Conservation (phyloP, 2,329 filamentous ascomycete species). For the Alternaria panax region DNA sequence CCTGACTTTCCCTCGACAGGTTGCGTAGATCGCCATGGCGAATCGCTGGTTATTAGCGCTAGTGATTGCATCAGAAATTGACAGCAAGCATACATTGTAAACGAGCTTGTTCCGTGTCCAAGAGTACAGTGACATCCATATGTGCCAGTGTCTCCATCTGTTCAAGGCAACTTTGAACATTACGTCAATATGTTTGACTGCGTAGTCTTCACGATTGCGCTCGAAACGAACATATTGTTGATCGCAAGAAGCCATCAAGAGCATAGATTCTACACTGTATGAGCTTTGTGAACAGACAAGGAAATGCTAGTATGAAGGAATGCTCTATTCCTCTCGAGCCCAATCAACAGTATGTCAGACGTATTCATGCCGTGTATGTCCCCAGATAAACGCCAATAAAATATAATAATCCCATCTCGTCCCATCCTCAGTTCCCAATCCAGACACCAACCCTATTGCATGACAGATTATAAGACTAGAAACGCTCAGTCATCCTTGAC, state of each 20-base stretch:
- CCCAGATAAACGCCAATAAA: neutral
- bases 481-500: slow-evolving; percentile 32
- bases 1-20: neutral
- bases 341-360: neutral
- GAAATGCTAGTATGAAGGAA: neutral
- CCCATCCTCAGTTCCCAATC: neutral
- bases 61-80: neutral
- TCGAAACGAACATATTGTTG: neutral
- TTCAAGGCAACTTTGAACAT: too few relatives aligned
- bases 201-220: too few relatives aligned
- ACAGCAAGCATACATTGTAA: too few relatives aligned
- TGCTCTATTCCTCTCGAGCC: neutral
- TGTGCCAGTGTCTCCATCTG: too few relatives aligned
- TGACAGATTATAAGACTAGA: neutral
- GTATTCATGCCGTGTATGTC: neutral
- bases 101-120: too few relatives aligned
- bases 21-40: neutral
- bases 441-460: neutral
- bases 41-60: neutral
- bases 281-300: neutral
- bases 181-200: too few relatives aligned
- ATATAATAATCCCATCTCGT: neutral
- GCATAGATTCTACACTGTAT: neutral
- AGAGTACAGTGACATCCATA: too few relatives aligned
- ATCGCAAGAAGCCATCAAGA: neutral